Percentiles rank a stretch among this genome's conserved stretches.
These are phyloP conservation scores for Sporothrix protearum DNA, from an alignment of 2,329 filamentous ascomycete genomes.

Conservation along the genomic window DNA sequence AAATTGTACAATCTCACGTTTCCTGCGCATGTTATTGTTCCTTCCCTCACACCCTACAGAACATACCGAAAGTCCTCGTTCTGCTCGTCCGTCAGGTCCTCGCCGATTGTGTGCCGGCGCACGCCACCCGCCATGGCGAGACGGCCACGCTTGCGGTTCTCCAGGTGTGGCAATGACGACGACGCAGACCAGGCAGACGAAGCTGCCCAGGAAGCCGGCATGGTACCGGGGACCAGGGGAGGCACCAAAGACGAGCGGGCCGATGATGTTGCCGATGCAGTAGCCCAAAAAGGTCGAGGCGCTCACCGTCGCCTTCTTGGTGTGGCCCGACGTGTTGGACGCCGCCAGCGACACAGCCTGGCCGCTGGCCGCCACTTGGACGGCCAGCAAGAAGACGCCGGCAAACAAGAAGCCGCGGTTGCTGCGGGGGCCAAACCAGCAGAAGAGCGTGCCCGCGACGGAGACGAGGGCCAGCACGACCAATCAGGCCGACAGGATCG, in stretches of 20 bases:
- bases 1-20: not conserved
- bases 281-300: constrained; percentile 58
- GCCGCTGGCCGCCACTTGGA: constrained; percentile 15
- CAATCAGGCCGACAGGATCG: constrained; percentile 18
- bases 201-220: constrained; percentile 18
- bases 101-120: constrained; percentile 3
- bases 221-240: constrained; percentile 16
- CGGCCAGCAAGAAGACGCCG: constrained; percentile 17
- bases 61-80: constrained; percentile 13
- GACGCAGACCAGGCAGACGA: constrained; percentile 14
- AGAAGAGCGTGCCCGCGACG: constrained; percentile 11
- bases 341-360: constrained; percentile 43
- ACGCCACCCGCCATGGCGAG: constrained; percentile 5
- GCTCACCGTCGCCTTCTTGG: constrained; percentile 63
- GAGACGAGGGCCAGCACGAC: not conserved
- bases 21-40: not conserved
- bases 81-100: constrained; percentile 14
- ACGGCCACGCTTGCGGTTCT: constrained; percentile 3
- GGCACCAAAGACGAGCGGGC: constrained; percentile 56
- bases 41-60: not conserved
- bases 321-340: constrained; percentile 53
- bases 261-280: constrained; percentile 58
- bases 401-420: constrained; percentile 17
- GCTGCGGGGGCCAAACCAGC: constrained; percentile 17
- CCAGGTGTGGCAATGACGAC: constrained; percentile 8